Evolutionary conservation across 805 yeast species (phyloP).

Genomic region (Kluyveromyces aestuarii): DNA sequence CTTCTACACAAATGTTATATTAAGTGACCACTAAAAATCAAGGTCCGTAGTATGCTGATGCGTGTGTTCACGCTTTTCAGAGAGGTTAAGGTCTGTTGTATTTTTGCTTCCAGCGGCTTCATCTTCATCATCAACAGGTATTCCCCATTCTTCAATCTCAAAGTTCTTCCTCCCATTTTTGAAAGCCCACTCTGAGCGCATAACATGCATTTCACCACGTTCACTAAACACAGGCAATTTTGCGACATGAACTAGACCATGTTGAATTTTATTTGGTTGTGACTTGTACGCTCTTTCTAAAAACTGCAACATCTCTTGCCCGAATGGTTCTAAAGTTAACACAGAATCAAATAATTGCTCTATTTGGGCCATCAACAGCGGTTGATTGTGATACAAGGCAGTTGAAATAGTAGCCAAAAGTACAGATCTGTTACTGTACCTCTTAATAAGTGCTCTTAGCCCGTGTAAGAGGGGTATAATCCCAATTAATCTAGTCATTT

Average conservation of each 20-base stretch:
- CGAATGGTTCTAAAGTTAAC: conserved; percentile 72
- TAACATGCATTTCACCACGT: conserved; percentile 69
- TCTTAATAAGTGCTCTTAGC: conserved; percentile 44
- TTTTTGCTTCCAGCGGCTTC: conserved; percentile 16
- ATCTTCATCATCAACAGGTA: conserved; percentile 85
- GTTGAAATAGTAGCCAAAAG: conserved; percentile 50
- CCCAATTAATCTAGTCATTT: conserved; percentile 35
- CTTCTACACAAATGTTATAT: not conserved
- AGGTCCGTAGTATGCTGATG: conserved; percentile 2
- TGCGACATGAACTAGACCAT: conserved; percentile 72
- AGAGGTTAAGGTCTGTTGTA: not conserved
- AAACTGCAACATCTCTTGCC: conserved; percentile 56
- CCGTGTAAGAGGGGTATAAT: conserved; percentile 54
- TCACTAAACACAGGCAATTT: conserved; percentile 61
- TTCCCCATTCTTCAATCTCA: conserved; percentile 93
- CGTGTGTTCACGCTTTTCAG: not conserved
- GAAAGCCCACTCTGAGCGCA: conserved; percentile 73
- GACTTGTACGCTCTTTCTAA: conserved; percentile 58
- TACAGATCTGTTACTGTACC: conserved; percentile 37
- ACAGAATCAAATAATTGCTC: conserved; percentile 61
- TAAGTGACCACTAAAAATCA: conserved; percentile 1
- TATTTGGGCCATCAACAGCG: conserved; percentile 38
- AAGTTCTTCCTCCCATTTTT: conserved; percentile 74
- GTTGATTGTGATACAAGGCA: conserved; percentile 47
- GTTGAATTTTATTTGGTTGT: conserved; percentile 63